These are phyloP conservation scores for Candida ortonii DNA, from an alignment of 805 yeast species.

Conservation along the genomic window DNA sequence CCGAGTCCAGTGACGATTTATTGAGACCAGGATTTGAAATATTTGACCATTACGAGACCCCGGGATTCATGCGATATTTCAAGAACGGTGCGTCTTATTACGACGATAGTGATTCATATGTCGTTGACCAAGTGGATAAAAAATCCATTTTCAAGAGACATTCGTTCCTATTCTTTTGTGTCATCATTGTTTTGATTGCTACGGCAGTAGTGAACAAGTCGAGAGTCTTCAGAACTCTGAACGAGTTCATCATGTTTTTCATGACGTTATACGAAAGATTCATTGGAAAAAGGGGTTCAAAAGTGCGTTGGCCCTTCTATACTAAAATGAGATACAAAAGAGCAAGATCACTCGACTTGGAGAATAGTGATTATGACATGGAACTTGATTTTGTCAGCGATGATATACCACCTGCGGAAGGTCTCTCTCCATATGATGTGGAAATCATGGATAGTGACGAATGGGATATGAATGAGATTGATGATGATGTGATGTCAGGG, in stretches of 20 bases:
- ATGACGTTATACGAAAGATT: conserved; percentile 10
- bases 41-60: conserved; percentile 20
- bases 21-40: conserved; percentile 42
- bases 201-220: conserved; percentile 20
- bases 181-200: conserved; percentile 6
- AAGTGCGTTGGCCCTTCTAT: conserved; percentile 25
- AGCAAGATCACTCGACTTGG: conserved; percentile 24
- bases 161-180: conserved; percentile 8
- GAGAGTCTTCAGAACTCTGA: conserved; percentile 16
- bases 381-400: too few relatives aligned
- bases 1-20: conserved; percentile 42
- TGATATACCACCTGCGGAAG: too few relatives aligned
- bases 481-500: conserved; percentile 21
- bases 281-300: conserved; percentile 4
- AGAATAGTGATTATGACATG: conserved; percentile 8
- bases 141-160: conserved; percentile 29
- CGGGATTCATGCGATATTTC: conserved; percentile 20
- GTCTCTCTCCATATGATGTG: too few relatives aligned
- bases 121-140: conserved; percentile 40
- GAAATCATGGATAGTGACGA: conserved; percentile 7
- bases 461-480: conserved; percentile 17
- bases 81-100: conserved; percentile 31
- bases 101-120: conserved; percentile 38
- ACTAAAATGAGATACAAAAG: conserved; percentile 24
- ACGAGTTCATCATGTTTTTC: conserved; percentile 18